A percentile compares a stretch with the other conserved stretches of the same genome.
Evolutionary conservation across 306 rosid genomes (phyloP).

Genomic region (Cicer arietinum): DNA sequence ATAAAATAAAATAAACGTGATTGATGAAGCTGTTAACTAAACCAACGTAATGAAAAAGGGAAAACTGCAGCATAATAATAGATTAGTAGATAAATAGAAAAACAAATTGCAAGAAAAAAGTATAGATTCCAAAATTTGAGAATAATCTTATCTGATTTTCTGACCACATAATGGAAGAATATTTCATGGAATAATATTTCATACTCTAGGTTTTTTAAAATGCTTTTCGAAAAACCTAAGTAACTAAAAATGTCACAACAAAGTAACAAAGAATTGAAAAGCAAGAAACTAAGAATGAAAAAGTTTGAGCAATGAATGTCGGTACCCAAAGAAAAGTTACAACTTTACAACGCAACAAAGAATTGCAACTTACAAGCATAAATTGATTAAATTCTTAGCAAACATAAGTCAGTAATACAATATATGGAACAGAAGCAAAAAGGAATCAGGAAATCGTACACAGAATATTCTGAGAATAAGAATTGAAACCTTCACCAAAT

Average conservation of each 20-base stretch:
- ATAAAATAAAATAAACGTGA: neutral
- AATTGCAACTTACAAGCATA: neutral
- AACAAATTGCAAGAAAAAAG: slow-evolving; percentile 3
- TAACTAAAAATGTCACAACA: no score
- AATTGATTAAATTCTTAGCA: neutral
- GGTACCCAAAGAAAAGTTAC: neutral
- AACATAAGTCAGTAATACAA: neutral
- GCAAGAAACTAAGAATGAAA: neutral
- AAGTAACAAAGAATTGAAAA: no score
- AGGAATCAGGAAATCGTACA: neutral
- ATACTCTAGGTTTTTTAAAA: no score
- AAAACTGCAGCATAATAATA: slow-evolving; percentile 7
- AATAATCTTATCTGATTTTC: neutral
- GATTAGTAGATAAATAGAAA: neutral
- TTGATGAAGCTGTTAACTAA: slow-evolving; percentile 12
- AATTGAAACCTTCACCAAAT: neutral
- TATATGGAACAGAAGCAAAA: neutral
- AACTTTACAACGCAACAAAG: neutral
- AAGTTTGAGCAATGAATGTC: neutral
- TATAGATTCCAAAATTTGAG: neutral
- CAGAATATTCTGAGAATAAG: slow-evolving; percentile 28
- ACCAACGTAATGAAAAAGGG: neutral
- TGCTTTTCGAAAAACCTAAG: no score
- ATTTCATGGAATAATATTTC: neutral
- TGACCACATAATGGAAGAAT: neutral